Evolutionary conservation across 331 rosid species (phyloP).

Genomic region (Acacia concinna): DNA sequence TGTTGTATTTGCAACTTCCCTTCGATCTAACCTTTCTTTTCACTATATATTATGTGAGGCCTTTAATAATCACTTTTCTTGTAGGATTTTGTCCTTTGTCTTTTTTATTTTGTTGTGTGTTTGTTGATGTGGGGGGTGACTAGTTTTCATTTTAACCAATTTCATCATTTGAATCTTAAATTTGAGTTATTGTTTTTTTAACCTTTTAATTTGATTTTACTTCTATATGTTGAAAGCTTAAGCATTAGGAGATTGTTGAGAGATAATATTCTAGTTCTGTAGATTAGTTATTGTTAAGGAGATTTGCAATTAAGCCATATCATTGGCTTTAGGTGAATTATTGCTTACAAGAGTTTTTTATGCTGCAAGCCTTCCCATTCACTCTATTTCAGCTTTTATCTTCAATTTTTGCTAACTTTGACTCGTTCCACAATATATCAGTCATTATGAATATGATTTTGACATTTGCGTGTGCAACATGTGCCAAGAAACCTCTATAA

Average conservation of each 20-base stretch:
- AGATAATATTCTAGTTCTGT: neutral
- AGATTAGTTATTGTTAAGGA: neutral
- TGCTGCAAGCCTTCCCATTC: neutral
- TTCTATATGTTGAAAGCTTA: neutral
- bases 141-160: neutral
- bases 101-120: neutral
- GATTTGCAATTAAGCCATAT: neutral
- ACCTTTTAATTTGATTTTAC: neutral
- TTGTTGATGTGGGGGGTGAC: neutral
- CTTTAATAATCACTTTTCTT: neutral
- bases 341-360: neutral
- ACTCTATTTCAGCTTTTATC: neutral
- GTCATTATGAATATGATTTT: neutral
- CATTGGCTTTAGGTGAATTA: neutral
- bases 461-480: neutral
- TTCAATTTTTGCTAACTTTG: neutral
- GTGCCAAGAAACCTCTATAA: conserved; percentile 18
- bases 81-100: neutral
- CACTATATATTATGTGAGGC: neutral
- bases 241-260: neutral
- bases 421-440: neutral
- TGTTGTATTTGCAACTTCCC: neutral
- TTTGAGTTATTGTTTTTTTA: neutral
- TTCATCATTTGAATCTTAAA: neutral
- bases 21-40: neutral